Percentiles rank a stretch among this genome's conserved stretches.
Evolutionary conservation across 1,139 yeast species (phyloP).

Genomic region (Geotrichum australiense): DNA sequence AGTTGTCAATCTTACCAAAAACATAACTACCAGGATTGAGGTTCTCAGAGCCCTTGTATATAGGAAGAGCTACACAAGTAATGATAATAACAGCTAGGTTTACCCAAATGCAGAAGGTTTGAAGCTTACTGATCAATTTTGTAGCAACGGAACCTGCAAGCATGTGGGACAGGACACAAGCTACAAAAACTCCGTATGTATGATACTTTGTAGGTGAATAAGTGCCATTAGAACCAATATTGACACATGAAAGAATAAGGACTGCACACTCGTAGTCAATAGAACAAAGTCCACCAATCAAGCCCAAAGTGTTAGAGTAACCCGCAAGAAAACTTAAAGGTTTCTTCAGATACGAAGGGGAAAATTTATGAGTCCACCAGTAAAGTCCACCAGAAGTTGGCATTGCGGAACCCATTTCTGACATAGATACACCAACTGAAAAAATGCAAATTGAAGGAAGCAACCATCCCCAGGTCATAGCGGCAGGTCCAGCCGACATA

Average conservation of each 20-base stretch:
- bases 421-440: constrained; percentile 47
- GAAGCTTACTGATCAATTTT: constrained; percentile 49
- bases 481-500: constrained; percentile 50
- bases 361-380: constrained; percentile 49
- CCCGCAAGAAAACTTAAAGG: constrained; percentile 53
- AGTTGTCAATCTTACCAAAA: constrained; percentile 51
- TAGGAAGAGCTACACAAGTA: constrained; percentile 59
- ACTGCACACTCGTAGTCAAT: constrained; percentile 54
- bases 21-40: constrained; percentile 38
- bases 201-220: constrained; percentile 43
- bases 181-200: constrained; percentile 52
- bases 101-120: constrained; percentile 50
- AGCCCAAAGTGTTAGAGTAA: constrained; percentile 51
- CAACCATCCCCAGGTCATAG: constrained; percentile 63
- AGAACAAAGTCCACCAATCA: constrained; percentile 51
- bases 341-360: constrained; percentile 42
- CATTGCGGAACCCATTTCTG: constrained; percentile 56
- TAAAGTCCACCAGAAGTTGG: constrained; percentile 65
- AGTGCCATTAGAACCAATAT: constrained; percentile 38
- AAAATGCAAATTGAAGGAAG: constrained; percentile 45
- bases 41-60: constrained; percentile 26
- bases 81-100: constrained; percentile 50
- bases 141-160: constrained; percentile 46
- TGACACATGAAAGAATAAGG: constrained; percentile 49
- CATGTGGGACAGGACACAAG: constrained; percentile 43